Percentiles rank a stretch among this genome's conserved stretches.
phyloP scores from a whole-genome alignment of 2,329 filamentous ascomycete genomes.

The Verticillium zaregamsianum region DNA sequence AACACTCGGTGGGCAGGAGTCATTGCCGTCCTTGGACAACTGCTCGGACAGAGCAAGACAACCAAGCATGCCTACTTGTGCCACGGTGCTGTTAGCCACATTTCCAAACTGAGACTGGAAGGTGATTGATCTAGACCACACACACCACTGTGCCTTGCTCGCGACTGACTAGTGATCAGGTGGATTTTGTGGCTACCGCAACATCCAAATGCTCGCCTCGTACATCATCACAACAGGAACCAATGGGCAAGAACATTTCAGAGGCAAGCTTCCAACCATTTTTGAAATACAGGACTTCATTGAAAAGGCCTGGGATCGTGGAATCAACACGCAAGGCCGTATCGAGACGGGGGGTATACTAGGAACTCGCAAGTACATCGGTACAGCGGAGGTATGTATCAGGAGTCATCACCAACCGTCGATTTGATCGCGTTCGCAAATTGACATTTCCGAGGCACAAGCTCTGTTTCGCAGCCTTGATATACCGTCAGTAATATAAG shows the following conservation, averaged over 20 bases:
- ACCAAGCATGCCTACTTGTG: constrained; percentile 76
- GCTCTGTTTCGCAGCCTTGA: constrained; percentile 68
- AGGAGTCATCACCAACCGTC: not conserved
- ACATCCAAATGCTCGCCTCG: constrained; percentile 87
- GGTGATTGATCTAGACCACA: constrained; percentile 33
- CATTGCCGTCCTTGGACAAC: constrained; percentile 56
- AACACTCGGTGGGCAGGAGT: constrained; percentile 36
- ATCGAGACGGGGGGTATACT: constrained; percentile 81
- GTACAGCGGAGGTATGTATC: constrained; percentile 71
- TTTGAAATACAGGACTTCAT: constrained; percentile 82
- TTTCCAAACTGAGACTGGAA: constrained; percentile 78
- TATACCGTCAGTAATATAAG: constrained; percentile 52
- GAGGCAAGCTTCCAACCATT: constrained; percentile 64
- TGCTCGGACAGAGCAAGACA: constrained; percentile 59
- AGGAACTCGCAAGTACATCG: constrained; percentile 92
- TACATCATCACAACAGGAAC: constrained; percentile 62
- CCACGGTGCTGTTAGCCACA: constrained; percentile 68
- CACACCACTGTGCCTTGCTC: not conserved
- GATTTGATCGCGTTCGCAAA: not conserved
- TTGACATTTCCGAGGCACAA: constrained; percentile 53
- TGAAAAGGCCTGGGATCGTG: constrained; percentile 81
- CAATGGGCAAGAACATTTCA: constrained; percentile 57
- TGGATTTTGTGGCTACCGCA: constrained; percentile 91
- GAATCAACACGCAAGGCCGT: constrained; percentile 71
- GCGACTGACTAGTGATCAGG: constrained; percentile 37